These are phyloP conservation scores for Leccinellum rugosiceps DNA, from an alignment of 768 basidiomycete species.

Conservation along the genomic window DNA sequence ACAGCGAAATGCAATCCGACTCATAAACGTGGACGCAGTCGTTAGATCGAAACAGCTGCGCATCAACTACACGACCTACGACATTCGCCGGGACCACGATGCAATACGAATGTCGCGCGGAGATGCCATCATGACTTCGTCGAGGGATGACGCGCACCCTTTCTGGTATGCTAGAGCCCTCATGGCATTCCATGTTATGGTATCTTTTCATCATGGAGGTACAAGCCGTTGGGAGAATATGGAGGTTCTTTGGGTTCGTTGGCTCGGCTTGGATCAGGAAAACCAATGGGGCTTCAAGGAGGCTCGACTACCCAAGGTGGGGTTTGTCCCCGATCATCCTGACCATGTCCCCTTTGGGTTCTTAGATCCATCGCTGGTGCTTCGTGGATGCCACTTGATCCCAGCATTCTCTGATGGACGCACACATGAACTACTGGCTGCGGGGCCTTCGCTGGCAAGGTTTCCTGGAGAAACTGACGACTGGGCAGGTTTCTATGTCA, in stretches of 20 bases:
- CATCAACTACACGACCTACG: slow-evolving; percentile 19
- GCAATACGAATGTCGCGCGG: background rate
- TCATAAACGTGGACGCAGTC: background rate
- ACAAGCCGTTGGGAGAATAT: background rate
- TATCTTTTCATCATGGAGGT: background rate
- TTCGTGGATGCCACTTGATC: background rate
- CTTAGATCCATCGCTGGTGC: background rate
- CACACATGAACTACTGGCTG: background rate
- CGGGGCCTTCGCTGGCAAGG: background rate
- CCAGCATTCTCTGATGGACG: background rate
- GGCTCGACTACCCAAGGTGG: no score
- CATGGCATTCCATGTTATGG: slow-evolving; percentile 10
- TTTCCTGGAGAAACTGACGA: background rate
- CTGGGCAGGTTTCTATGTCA: background rate
- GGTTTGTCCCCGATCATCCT: slow-evolving; percentile 1
- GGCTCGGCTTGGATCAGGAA: no score
- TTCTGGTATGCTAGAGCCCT: slow-evolving; percentile 25
- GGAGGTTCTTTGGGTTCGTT: slow-evolving; percentile 23
- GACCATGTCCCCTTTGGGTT: background rate
- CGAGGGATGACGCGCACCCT: slow-evolving; percentile 6
- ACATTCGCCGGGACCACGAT: slow-evolving; percentile 12
- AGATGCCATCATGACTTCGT: slow-evolving; percentile 8
- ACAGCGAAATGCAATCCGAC: background rate
- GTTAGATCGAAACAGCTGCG: background rate
- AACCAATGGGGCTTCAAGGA: no score